Percentiles rank a stretch among this genome's conserved stretches.
These are phyloP conservation scores for Volvariella volvacea DNA, from an alignment of 1,284 basidiomycete species.

Conservation along the genomic window DNA sequence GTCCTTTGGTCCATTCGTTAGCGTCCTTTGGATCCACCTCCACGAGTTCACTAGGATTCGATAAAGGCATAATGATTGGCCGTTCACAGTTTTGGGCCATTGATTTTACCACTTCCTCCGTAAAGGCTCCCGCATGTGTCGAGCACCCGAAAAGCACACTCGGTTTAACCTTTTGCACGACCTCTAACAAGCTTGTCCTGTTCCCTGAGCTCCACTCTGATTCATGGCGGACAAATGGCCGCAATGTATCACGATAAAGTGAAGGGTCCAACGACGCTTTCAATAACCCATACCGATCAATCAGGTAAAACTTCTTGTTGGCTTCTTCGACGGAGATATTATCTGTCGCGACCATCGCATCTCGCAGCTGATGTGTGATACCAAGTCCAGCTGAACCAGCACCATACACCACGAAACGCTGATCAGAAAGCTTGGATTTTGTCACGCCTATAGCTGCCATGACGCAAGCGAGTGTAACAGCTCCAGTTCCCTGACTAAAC, in stretches of 20 bases:
- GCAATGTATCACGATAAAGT: slow-evolving; percentile 19
- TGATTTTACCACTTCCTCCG: slow-evolving; percentile 63
- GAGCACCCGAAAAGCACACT: slow-evolving; percentile 81
- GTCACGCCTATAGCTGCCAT: slow-evolving; percentile 61
- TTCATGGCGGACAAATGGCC: slow-evolving; percentile 2
- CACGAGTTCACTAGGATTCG: slow-evolving; percentile 73
- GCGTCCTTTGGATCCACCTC: slow-evolving; percentile 73
- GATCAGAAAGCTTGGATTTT: slow-evolving; percentile 59
- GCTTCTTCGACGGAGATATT: slow-evolving; percentile 52
- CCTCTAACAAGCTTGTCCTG: slow-evolving; percentile 42
- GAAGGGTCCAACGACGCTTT: slow-evolving; percentile 40
- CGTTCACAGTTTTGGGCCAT: slow-evolving; percentile 65
- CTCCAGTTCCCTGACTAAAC: slow-evolving; percentile 5
- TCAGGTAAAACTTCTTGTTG: slow-evolving; percentile 58
- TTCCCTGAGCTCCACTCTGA: not conserved
- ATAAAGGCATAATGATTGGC: slow-evolving; percentile 79
- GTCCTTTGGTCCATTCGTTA: slow-evolving; percentile 71
- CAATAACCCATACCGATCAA: slow-evolving; percentile 54
- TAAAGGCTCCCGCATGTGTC: slow-evolving; percentile 77
- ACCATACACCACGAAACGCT: slow-evolving; percentile 75
- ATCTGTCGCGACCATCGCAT: slow-evolving; percentile 67
- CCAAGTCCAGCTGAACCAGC: slow-evolving; percentile 82
- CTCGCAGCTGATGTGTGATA: slow-evolving; percentile 65
- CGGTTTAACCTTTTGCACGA: slow-evolving; percentile 53
- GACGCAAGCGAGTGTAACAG: slow-evolving; percentile 3